A percentile compares a stretch with the other conserved stretches of the same genome.
Evolutionary conservation across 441 rosid species (phyloP).

Genomic region (Melastoma candidum): DNA sequence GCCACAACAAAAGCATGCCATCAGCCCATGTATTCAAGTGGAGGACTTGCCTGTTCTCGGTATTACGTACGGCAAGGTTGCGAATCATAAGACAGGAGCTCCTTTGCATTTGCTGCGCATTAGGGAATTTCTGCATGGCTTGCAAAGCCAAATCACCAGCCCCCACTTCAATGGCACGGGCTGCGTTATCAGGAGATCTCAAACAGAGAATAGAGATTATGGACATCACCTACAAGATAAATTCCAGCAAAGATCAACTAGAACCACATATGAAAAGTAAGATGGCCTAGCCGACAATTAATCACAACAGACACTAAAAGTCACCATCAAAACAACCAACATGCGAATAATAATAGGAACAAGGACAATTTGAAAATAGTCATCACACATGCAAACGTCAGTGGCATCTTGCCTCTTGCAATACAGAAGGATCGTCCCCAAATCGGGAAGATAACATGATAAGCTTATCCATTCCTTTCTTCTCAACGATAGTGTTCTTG

Average conservation of each 20-base stretch:
- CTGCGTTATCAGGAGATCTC: constrained; percentile 83
- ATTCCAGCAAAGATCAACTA: neutral
- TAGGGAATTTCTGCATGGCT: constrained; percentile 78
- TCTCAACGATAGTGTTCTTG: constrained; percentile 49
- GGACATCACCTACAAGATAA: constrained; percentile 54
- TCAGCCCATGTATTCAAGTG: too few species aligned
- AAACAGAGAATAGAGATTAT: constrained; percentile 57
- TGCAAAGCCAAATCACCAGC: constrained; percentile 85
- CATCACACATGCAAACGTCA: neutral
- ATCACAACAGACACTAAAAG: too few species aligned
- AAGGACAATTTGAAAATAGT: too few species aligned
- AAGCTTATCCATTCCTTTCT: constrained; percentile 58
- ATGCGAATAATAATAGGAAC: too few species aligned
- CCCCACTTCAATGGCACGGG: constrained; percentile 67
- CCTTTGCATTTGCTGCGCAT: constrained; percentile 60
- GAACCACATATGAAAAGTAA: too few species aligned
- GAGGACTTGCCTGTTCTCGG: constrained; percentile 60
- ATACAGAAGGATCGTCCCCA: constrained; percentile 66
- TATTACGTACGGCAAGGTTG: constrained; percentile 74
- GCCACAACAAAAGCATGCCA: too few species aligned
- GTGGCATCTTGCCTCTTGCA: constrained; percentile 60
- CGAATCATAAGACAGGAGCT: constrained; percentile 45
- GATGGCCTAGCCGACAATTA: too few species aligned
- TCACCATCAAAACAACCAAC: too few species aligned
- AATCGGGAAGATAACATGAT: constrained; percentile 61